Conservation (phyloP, 176 grass and related monocot species). For the Oryza meyeriana region DNA sequence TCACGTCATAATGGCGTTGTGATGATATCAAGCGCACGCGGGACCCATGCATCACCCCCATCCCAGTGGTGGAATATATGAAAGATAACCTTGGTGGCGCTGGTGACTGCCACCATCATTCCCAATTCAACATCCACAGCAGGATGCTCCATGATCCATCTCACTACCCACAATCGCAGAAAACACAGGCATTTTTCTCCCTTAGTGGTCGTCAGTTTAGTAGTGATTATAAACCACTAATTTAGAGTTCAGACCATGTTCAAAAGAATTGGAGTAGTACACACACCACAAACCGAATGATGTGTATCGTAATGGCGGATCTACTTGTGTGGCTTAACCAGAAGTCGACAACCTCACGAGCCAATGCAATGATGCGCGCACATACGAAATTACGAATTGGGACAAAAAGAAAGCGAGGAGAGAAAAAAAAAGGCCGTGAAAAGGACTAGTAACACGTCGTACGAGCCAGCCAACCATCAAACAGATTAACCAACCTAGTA, state of each 20-base stretch:
- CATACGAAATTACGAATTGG: constrained; percentile 29
- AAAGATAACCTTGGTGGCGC: neutral
- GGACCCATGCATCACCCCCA: neutral
- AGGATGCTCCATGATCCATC: constrained; percentile 5
- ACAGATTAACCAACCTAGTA: constrained; percentile 7
- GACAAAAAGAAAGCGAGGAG: constrained; percentile 28
- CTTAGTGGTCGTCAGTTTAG: neutral
- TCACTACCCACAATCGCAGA: neutral
- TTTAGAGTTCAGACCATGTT: neutral
- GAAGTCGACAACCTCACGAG: constrained; percentile 27
- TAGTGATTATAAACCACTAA: neutral
- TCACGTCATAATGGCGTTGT: constrained; percentile 47
- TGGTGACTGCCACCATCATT: constrained; percentile 19
- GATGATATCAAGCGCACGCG: constrained; percentile 41
- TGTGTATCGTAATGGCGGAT: neutral
- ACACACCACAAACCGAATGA: neutral
- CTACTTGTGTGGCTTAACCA: neutral
- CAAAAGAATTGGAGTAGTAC: neutral
- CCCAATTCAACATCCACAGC: constrained; percentile 4
- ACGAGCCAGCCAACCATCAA: neutral
- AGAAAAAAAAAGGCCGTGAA: neutral
- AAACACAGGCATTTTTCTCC: neutral
- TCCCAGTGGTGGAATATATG: neutral
- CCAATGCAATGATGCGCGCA: neutral
- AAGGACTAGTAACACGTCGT: neutral